Conservation (phyloP, 2,329 filamentous ascomycete genomes). For the Botrytis elliptica region DNA sequence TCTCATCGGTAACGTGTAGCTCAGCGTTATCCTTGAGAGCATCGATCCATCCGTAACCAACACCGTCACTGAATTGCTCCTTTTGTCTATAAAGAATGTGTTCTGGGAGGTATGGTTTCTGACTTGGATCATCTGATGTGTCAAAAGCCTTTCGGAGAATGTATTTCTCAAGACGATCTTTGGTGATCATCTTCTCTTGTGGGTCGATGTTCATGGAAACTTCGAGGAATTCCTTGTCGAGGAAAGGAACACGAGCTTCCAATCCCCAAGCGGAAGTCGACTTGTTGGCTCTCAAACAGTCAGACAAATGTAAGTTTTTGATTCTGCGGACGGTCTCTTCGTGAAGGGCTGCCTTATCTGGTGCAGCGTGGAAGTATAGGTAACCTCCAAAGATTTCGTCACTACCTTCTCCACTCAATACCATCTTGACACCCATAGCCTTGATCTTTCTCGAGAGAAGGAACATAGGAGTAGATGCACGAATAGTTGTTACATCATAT, state of each 20-base stretch:
- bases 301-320: constrained; percentile 94
- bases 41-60: constrained; percentile 99
- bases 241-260: constrained; percentile 94
- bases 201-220: constrained; percentile 92
- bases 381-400: constrained; percentile 99
- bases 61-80: constrained; percentile 98
- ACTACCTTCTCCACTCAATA: constrained; percentile 91
- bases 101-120: constrained; percentile 85
- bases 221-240: constrained; percentile 97
- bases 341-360: constrained; percentile 89
- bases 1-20: constrained; percentile 86
- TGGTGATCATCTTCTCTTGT: constrained; percentile 88
- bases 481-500: constrained; percentile 97
- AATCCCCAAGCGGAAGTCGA: constrained; percentile 97
- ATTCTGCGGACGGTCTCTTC: constrained; percentile 90
- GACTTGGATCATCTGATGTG: constrained; percentile 78
- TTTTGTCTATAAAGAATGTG: constrained; percentile 98
- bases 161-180: constrained; percentile 81
- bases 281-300: constrained; percentile 98
- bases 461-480: constrained; percentile 98
- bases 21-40: constrained; percentile 93
- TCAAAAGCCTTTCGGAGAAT: constrained; percentile 98
- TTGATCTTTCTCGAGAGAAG: constrained; percentile 98
- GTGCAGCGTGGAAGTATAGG: constrained; percentile 96
- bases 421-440: constrained; percentile 99